These are phyloP conservation scores for Inga leiocalycina DNA, from an alignment of 306 rosid genomes.

Conservation along the genomic window DNA sequence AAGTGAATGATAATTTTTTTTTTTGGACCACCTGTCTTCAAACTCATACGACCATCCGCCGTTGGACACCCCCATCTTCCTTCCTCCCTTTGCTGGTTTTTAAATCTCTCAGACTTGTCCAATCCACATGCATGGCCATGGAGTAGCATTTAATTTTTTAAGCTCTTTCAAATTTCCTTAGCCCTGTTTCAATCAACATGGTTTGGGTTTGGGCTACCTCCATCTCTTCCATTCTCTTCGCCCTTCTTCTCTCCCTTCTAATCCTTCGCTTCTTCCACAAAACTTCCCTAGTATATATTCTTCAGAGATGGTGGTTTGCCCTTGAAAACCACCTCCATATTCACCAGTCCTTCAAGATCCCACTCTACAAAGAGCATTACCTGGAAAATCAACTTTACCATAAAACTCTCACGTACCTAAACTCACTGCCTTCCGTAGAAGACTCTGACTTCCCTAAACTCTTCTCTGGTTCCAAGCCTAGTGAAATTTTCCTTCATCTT, in stretches of 20 bases:
- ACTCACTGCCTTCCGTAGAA: constrained; percentile 76
- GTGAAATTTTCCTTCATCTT: constrained; percentile 67
- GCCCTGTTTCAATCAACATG: constrained; percentile 21
- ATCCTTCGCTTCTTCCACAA: constrained; percentile 52
- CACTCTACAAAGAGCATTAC: constrained; percentile 55
- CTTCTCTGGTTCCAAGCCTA: constrained; percentile 69
- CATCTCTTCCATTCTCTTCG: constrained; percentile 41
- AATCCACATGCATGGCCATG: not conserved
- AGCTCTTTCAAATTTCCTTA: not conserved
- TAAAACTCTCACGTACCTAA: constrained; percentile 61
- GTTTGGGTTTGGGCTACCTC: constrained; percentile 18
- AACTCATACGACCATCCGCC: not conserved
- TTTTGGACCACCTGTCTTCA: not conserved
- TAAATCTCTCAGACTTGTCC: not conserved
- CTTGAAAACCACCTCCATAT: constrained; percentile 57
- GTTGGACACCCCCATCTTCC: not conserved
- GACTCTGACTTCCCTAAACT: constrained; percentile 83
- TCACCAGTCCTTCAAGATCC: constrained; percentile 74
- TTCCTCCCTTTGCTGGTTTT: not conserved
- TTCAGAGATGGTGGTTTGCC: constrained; percentile 57
- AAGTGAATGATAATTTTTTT: too few relatives aligned
- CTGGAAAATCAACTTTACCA: constrained; percentile 78
- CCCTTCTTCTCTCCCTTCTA: constrained; percentile 32
- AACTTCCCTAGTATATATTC: constrained; percentile 62
- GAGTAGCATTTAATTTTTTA: not conserved